Conservation (phyloP, 2,329 filamentous ascomycete species). For the Biscogniauxia mediterranea region DNA sequence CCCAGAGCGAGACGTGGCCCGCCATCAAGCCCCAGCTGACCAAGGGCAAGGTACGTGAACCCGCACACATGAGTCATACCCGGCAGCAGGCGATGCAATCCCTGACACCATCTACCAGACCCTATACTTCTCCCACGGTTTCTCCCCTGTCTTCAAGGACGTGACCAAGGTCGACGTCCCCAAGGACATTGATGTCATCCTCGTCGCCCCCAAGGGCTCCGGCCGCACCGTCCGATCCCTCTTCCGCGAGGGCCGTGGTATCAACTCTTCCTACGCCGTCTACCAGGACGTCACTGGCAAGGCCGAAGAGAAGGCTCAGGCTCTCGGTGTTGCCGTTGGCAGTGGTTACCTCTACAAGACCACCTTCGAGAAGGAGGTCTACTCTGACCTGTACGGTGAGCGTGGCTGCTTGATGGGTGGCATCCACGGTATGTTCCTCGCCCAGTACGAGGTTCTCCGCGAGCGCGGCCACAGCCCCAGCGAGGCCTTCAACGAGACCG, state of each 20-base stretch:
- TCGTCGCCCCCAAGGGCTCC: conserved; percentile 98
- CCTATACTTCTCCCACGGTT: conserved; percentile 99
- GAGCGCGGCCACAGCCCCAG: conserved; percentile 96
- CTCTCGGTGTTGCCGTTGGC: conserved; percentile 94
- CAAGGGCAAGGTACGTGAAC: conserved; percentile 83
- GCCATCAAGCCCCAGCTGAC: conserved; percentile 95
- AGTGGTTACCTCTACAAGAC: conserved; percentile 99
- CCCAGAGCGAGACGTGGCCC: conserved; percentile 98
- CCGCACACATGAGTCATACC: conserved; percentile 21
- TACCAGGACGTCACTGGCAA: conserved; percentile 98
- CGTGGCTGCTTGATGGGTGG: conserved; percentile 99
- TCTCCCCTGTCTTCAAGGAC: conserved; percentile 99
- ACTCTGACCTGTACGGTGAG: conserved; percentile 99
- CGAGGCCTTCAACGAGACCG: conserved; percentile 99
- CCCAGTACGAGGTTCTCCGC: conserved; percentile 99
- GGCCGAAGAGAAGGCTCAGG: conserved; percentile 96
- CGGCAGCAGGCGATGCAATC: neutral
- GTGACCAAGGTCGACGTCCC: conserved; percentile 98
- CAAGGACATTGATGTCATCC: conserved; percentile 95
- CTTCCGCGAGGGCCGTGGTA: conserved; percentile 98
- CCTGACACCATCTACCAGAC: conserved; percentile 56
- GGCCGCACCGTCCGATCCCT: conserved; percentile 97
- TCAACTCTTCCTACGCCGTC: conserved; percentile 99
- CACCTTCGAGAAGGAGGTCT: conserved; percentile 99
- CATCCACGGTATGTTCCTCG: conserved; percentile 99